Evolutionary conservation across 352 stramenopile species (phyloP).

Genomic region (Pythium sp.): DNA sequence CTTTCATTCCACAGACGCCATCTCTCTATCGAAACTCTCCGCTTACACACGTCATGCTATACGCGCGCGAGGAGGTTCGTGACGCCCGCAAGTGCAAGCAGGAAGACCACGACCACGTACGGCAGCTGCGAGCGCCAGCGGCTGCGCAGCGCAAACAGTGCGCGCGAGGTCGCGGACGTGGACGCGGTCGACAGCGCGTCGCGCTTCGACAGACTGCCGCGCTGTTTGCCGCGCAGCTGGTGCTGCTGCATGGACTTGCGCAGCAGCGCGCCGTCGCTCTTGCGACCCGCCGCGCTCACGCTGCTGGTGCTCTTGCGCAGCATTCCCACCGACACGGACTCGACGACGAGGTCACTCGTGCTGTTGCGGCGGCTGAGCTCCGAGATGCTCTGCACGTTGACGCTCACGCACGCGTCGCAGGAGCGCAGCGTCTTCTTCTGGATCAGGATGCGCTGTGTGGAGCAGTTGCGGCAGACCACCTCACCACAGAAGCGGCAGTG

Average conservation of each 20-base stretch:
- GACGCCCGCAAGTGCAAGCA: conserved; percentile 29
- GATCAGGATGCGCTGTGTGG: conserved; percentile 67
- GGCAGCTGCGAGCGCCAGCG: conserved; percentile 29
- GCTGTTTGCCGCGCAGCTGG: conserved; percentile 1
- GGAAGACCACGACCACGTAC: conserved; percentile 30
- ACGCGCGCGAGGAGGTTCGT: conserved; percentile 22
- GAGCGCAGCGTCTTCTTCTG: conserved; percentile 70
- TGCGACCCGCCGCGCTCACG: conserved; percentile 4
- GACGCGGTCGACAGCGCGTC: background rate
- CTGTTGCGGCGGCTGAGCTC: conserved; percentile 43
- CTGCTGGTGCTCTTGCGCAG: background rate
- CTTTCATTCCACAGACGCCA: background rate
- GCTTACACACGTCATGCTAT: background rate
- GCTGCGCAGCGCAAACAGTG: conserved; percentile 16
- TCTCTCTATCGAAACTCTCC: background rate
- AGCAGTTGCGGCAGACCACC: conserved; percentile 73
- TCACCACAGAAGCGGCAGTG: conserved; percentile 79
- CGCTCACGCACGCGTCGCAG: conserved; percentile 73
- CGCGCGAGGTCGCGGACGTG: background rate
- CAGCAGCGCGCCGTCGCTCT: conserved; percentile 19
- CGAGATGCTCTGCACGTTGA: conserved; percentile 49
- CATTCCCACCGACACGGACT: conserved; percentile 9
- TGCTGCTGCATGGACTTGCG: conserved; percentile 13
- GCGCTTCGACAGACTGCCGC: conserved; percentile 1
- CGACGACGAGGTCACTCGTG: conserved; percentile 24